Base-by-base conservation (phyloP, 352 stramenopile species). In the Globisporangium cederbergense region DNA sequence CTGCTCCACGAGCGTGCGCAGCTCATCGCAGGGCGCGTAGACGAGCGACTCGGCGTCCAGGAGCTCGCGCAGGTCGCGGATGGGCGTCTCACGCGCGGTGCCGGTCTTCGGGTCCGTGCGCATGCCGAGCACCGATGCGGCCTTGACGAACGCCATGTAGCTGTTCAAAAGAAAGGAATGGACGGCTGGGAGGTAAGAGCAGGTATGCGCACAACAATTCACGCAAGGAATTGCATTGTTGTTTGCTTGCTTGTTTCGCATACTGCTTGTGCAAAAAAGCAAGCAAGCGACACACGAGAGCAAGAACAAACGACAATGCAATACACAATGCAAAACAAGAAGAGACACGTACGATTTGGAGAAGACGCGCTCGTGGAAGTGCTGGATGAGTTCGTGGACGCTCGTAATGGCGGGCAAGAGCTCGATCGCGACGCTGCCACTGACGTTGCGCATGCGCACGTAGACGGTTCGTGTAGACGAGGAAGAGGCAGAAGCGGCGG, bases 11-110 rank as follows among this genome's bases (percentile, higher is more conserved):
- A 93, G 71, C n/a, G 65, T 74, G 4, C 78, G 78, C 1, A 93
- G 76, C 73, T 93, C 83, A 3, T 90, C 79, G 60, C 83, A 93
- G 1, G 83, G 83, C 28, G 76, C 78, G 69, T 93, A 93, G 1
- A 91, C 71, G 4, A 93, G 68, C 61, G 89, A 73, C 58, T 93
- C 75, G 45, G 66, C 54, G 72, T 93, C 76, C 11, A 67, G 58
- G 16, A 91, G 52, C 38, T 90, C 81, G 43, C 66, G 53, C 16
- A 91, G 64, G 20, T 65, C 71, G 32, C 62, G 57, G 7, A 93
- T 71, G 18, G 61, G 65, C 49, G 71, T 79, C 66, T 91, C 81
- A n/a, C 76, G 62, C 18, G 62, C 51, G 0, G 20, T 47, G 20
- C 62, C 61, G 25, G 58, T 60, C 14, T 11, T 13, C 36, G 58